A percentile compares a stretch with the other conserved stretches of the same genome.
phyloP scores from a whole-genome alignment of 441 rosid genomes.

The Corymbia calophylla region DNA sequence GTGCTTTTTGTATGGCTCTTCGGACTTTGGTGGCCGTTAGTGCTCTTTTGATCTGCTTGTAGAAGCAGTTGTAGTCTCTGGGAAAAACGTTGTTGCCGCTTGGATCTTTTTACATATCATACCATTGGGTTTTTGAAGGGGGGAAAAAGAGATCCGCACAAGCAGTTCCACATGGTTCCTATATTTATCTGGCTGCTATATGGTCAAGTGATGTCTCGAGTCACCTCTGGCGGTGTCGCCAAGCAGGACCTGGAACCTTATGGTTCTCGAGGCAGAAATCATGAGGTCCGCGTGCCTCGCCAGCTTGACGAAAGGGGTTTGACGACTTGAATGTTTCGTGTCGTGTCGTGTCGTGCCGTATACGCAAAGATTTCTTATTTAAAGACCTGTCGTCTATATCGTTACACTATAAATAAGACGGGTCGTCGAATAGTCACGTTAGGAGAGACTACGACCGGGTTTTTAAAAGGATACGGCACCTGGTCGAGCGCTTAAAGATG shows the following conservation, averaged over 20 bases:
- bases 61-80: not conserved
- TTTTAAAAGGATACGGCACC: not conserved
- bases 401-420: not conserved
- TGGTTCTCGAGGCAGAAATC: not conserved
- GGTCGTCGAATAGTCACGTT: not conserved
- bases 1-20: not conserved
- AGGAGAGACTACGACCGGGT: not conserved
- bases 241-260: not conserved
- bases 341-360: not conserved
- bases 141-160: not conserved
- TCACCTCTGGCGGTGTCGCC: not conserved
- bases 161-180: not conserved
- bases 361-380: not conserved
- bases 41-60: not conserved
- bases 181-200: not conserved
- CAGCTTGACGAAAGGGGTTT: not conserved
- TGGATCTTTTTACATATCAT: not conserved
- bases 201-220: not conserved
- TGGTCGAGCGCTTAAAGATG: not conserved
- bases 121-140: not conserved
- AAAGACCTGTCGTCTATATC: too few species aligned
- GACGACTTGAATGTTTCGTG: not conserved
- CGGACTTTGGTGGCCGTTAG: not conserved
- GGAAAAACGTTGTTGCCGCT: not conserved
- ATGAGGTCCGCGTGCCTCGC: not conserved